Base-by-base conservation (phyloP, 371 early-diverging fungal species). In the Lichtheimia hyalospora region DNA sequence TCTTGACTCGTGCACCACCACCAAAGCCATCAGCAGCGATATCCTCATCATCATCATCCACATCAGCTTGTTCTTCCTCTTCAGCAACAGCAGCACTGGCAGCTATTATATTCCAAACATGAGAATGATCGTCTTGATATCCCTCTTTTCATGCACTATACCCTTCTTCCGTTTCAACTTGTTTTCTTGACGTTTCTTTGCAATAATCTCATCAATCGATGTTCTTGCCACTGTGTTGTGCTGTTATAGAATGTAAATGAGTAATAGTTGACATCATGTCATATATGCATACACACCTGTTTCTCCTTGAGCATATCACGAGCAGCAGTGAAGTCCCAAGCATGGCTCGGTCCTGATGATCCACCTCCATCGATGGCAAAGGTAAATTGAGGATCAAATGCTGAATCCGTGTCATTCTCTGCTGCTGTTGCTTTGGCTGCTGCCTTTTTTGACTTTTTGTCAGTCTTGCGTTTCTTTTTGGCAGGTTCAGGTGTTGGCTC, bases 311-410 rank as follows among this genome's bases (percentile, higher is more conserved):
- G 73, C 62, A 88, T 87, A 13, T 84, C 88, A 53, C 89, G 83
- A 44, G 94, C 95, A 48, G 85, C 83, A 4, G 86, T 84, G 61
- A 96, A 94, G 62, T 95, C 95, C 88, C 93, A 90, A 10, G 85
- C 79, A 69, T 90, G 80, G 15, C 75, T 73, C n/a, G 74, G 74
- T 20, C 75, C 70, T 49, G 77, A 73, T 24, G 77, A 62, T 48
- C 82, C 84, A 50, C 89, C 88, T 49, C 87, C 85, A 48, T 91
- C 91, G 41, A 86, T 70, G 53, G 90, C 89, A 60, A 96, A 91
- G 1, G 86, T 81, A 55, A 95, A 95, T 51, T 75, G 83, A 6
- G 84, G 73, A 68, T 91, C 84, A 50, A 92, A 70, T 4, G 73
- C 81, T 20, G 62, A 65, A 43, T 72, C 73, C 56, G 69, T 68